Conservation (phyloP, 495 filamentous ascomycete species). For the Neurospora tetrasperma region DNA sequence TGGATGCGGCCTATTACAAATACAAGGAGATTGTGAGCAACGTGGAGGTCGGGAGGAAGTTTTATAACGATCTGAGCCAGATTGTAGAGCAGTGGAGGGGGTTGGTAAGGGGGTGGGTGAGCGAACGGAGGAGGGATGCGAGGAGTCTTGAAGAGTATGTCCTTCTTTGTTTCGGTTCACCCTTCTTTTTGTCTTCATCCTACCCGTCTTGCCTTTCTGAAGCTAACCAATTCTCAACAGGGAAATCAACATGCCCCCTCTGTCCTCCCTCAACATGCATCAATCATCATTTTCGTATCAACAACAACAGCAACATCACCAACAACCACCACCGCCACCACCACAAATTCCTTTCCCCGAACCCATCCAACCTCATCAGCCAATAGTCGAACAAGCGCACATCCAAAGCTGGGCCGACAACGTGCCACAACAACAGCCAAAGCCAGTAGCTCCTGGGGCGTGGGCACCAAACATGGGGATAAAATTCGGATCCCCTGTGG, state of each 20-base stretch:
- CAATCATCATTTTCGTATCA: background rate
- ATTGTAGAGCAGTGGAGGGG: constrained; percentile 68
- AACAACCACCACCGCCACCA: constrained; percentile 5
- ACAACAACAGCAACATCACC: background rate
- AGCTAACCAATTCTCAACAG: constrained; percentile 13
- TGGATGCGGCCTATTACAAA: constrained; percentile 88
- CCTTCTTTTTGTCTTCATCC: background rate
- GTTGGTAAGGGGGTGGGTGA: constrained; percentile 66
- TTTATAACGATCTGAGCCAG: constrained; percentile 90
- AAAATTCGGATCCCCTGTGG: constrained; percentile 41
- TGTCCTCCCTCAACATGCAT: constrained; percentile 33
- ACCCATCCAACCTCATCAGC: constrained; percentile 15
- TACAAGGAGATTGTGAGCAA: constrained; percentile 92
- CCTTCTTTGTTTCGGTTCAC: constrained; percentile 8
- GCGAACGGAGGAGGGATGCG: constrained; percentile 71
- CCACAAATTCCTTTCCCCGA: constrained; percentile 7
- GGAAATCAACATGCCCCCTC: constrained; percentile 41
- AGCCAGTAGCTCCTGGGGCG: constrained; percentile 42
- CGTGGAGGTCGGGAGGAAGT: constrained; percentile 80
- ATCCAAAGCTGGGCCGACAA: constrained; percentile 40
- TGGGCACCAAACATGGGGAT: constrained; percentile 78
- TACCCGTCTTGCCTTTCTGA: background rate
- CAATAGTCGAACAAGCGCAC: constrained; percentile 30
- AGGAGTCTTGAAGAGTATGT: constrained; percentile 62
- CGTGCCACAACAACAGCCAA: constrained; percentile 43